Conservation (phyloP, 352 stramenopile genomes). For the Globisporangium ultimum region DNA sequence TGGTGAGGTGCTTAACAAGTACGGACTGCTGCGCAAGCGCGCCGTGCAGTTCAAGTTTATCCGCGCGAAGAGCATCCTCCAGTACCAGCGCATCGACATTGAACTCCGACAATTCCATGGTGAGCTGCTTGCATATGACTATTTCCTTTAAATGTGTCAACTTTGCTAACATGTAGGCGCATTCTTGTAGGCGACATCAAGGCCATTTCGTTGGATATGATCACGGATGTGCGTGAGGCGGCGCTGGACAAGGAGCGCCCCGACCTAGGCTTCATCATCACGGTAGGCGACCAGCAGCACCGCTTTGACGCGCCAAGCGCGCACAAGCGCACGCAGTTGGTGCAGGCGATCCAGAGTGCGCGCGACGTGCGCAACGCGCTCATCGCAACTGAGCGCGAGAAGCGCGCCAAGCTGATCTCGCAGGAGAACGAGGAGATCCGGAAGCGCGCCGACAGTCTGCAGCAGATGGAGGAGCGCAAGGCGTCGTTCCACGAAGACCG, state of each 20-base stretch:
- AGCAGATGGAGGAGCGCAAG: slow-evolving; percentile 52
- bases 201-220: slow-evolving; percentile 60
- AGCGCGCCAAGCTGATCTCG: slow-evolving; percentile 50
- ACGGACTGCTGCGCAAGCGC: slow-evolving; percentile 58
- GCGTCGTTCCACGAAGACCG: slow-evolving; percentile 69
- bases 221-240: slow-evolving; percentile 50
- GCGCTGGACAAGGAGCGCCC: slow-evolving; percentile 46
- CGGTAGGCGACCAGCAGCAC: slow-evolving; percentile 46
- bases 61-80: slow-evolving; percentile 56
- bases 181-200: slow-evolving; percentile 32
- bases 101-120: slow-evolving; percentile 42
- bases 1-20: slow-evolving; percentile 67
- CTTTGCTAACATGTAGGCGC: too few species aligned
- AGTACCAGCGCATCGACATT: slow-evolving; percentile 69
- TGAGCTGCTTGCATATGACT: slow-evolving; percentile 11
- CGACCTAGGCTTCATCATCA: slow-evolving; percentile 48
- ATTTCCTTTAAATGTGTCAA: too few species aligned
- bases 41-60: slow-evolving; percentile 55
- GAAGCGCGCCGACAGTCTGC: slow-evolving; percentile 44
- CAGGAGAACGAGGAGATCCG: slow-evolving; percentile 61
- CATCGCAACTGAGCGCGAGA: slow-evolving; percentile 42
- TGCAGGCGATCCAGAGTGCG: slow-evolving; percentile 51
- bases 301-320: slow-evolving; percentile 47
- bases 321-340: slow-evolving; percentile 54
- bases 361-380: slow-evolving; percentile 39